Conservation (phyloP, 805 yeast species). For the Torulaspora delbrueckii region DNA sequence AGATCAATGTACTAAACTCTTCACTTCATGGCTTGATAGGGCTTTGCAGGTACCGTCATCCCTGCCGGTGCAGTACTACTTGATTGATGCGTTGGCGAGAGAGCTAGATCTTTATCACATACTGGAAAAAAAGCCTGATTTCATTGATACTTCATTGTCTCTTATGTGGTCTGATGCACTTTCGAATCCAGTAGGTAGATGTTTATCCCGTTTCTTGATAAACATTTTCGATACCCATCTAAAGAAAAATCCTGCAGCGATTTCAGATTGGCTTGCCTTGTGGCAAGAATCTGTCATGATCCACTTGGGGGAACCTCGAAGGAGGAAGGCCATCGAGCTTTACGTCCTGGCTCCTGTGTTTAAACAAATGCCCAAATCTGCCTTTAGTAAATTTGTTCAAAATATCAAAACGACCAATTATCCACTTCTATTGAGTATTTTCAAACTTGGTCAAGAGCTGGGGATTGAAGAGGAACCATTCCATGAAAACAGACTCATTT, state of each 20-base stretch:
- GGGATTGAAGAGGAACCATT: constrained; percentile 51
- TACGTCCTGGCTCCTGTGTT: constrained; percentile 64
- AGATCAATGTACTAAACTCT: constrained; percentile 22
- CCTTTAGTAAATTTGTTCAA: constrained; percentile 38
- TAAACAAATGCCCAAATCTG: constrained; percentile 41
- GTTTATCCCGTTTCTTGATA: constrained; percentile 41
- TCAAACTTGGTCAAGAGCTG: constrained; percentile 61
- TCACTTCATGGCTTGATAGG: constrained; percentile 43
- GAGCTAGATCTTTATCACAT: constrained; percentile 43
- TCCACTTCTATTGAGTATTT: constrained; percentile 45
- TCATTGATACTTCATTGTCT: constrained; percentile 44
- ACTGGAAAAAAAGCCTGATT: constrained; percentile 41
- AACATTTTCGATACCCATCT: constrained; percentile 34
- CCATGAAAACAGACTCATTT: constrained; percentile 35
- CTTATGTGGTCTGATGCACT: constrained; percentile 53
- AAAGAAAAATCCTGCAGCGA: constrained; percentile 11
- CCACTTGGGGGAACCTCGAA: constrained; percentile 33
- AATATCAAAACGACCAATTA: constrained; percentile 23
- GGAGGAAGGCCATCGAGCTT: constrained; percentile 47
- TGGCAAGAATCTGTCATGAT: constrained; percentile 46
- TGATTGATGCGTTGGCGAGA: constrained; percentile 53
- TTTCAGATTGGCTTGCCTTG: constrained; percentile 41
- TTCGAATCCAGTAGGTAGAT: constrained; percentile 63
- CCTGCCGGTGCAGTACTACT: constrained; percentile 56
- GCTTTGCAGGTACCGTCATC: constrained; percentile 44